Percentiles rank a stretch among this genome's conserved stretches.
phyloP scores from a whole-genome alignment of 83 land plant genomes.

The Picea engelmannii region DNA sequence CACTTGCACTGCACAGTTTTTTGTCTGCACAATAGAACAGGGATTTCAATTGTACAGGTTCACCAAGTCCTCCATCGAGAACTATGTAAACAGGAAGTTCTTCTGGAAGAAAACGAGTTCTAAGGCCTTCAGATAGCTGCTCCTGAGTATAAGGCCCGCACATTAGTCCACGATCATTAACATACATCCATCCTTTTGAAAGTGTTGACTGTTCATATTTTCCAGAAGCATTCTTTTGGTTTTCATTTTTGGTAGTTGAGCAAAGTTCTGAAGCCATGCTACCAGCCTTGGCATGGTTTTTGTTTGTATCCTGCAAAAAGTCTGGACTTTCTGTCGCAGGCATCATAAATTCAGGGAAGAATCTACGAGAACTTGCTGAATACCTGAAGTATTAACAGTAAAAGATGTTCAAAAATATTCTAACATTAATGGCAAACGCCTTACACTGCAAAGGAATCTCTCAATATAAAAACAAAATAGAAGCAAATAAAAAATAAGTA shows the following conservation, averaged over 20 bases:
- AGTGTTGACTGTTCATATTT: not conserved
- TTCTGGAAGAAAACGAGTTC: slow-evolving; percentile 54
- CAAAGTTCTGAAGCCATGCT: slow-evolving; percentile 21
- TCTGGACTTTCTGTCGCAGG: not conserved
- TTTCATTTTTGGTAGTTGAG: not conserved
- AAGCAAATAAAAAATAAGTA: not conserved
- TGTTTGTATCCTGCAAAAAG: not conserved
- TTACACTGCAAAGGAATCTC: not conserved
- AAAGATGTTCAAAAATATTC: not conserved
- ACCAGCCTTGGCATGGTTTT: not conserved
- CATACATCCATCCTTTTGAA: slow-evolving; percentile 67
- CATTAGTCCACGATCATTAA: slow-evolving; percentile 56
- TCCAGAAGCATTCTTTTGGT: not conserved
- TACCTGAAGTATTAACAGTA: not conserved
- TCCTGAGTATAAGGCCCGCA: slow-evolving; percentile 65
- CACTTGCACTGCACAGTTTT: slow-evolving; percentile 12
- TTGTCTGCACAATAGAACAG: slow-evolving; percentile 37
- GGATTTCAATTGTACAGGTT: slow-evolving; percentile 54
- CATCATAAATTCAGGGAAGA: not conserved
- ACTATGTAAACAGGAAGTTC: slow-evolving; percentile 68
- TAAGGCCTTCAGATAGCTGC: slow-evolving; percentile 57
- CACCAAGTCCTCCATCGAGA: slow-evolving; percentile 36
- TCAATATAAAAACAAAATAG: not conserved
- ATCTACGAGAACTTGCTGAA: not conserved
- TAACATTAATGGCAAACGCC: not conserved